These are phyloP conservation scores for Gossypium rotundifolium DNA, from an alignment of 345 rosid genomes.

Conservation along the genomic window DNA sequence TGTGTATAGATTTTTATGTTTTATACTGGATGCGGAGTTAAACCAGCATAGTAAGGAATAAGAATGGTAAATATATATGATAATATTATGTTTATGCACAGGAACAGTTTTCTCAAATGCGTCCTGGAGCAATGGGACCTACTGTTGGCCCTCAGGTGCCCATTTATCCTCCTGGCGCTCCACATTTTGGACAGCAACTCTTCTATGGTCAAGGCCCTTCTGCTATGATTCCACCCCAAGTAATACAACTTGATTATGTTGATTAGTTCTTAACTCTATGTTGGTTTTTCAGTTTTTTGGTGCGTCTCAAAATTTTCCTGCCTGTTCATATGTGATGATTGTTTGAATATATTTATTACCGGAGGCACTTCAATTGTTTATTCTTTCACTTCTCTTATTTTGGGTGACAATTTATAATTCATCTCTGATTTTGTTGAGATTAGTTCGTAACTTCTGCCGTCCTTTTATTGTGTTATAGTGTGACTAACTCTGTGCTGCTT, in stretches of 20 bases:
- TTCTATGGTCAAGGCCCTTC: slow-evolving; percentile 31
- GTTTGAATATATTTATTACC: background rate
- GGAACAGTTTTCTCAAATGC: slow-evolving; percentile 93
- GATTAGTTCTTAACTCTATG: background rate
- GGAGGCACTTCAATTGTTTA: background rate
- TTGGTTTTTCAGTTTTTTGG: background rate
- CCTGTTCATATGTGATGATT: background rate
- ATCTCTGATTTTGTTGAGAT: background rate
- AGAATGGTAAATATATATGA: background rate
- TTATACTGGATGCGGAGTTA: background rate
- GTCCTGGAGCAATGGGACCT: slow-evolving; percentile 71
- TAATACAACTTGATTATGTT: slow-evolving; percentile 12
- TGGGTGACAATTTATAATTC: background rate
- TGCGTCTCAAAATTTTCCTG: background rate
- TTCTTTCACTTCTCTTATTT: background rate
- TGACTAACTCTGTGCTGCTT: background rate
- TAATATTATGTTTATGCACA: slow-evolving; percentile 14
- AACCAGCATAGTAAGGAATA: background rate
- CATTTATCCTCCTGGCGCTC: slow-evolving; percentile 72
- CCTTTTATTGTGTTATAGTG: background rate
- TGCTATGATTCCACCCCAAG: slow-evolving; percentile 78
- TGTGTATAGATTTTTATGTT: background rate
- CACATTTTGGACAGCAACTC: slow-evolving; percentile 74
- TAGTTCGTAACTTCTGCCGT: background rate
- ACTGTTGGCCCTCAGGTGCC: slow-evolving; percentile 77